These are phyloP conservation scores for Incumbomyces delicatus DNA, from an alignment of 2,329 filamentous ascomycete species.

Conservation along the genomic window DNA sequence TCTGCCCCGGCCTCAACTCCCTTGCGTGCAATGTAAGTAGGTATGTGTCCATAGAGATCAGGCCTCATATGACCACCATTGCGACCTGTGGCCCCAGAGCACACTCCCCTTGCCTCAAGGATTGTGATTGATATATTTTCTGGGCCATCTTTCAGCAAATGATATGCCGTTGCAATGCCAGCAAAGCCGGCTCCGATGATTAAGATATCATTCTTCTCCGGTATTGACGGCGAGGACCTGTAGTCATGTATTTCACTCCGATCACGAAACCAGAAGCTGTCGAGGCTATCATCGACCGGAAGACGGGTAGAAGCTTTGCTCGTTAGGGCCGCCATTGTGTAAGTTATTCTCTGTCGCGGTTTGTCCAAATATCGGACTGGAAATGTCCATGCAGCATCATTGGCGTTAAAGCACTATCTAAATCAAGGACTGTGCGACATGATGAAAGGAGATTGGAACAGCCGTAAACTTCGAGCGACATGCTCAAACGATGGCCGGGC, in stretches of 20 bases:
- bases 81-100: conserved; percentile 36
- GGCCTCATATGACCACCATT: conserved; percentile 39
- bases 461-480: too few species aligned
- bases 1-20: conserved; percentile 30
- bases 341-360: too few species aligned
- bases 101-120: conserved; percentile 32
- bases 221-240: conserved; percentile 31
- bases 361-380: too few species aligned
- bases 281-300: conserved; percentile 10
- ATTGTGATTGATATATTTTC: conserved; percentile 26
- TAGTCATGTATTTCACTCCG: conserved; percentile 33
- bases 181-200: conserved; percentile 42
- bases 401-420: too few species aligned
- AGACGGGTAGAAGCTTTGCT: neutral
- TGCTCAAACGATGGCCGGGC: too few species aligned
- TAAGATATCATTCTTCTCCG: conserved; percentile 33
- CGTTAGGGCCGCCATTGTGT: too few species aligned
- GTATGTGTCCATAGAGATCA: conserved; percentile 31
- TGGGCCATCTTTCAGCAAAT: conserved; percentile 27
- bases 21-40: conserved; percentile 24
- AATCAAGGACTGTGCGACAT: too few species aligned
- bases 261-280: conserved; percentile 36
- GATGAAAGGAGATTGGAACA: too few species aligned
- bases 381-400: too few species aligned
- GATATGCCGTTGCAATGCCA: conserved; percentile 36